Conservation (phyloP, 2,329 filamentous ascomycete genomes). For the Gremmenia infestans region DNA sequence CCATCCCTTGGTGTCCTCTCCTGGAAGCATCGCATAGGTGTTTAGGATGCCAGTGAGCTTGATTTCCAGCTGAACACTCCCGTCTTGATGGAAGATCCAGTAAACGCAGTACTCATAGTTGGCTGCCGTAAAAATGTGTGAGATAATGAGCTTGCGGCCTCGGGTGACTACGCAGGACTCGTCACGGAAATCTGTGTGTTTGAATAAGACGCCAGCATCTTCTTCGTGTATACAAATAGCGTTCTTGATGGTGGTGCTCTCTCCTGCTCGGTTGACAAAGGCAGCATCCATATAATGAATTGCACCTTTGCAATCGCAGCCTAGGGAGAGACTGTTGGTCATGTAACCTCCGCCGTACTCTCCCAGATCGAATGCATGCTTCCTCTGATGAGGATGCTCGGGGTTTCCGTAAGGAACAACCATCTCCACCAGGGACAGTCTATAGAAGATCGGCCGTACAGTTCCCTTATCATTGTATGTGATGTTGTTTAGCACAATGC, state of each 20-base stretch:
- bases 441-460: slow-evolving; percentile 77
- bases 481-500: slow-evolving; percentile 85
- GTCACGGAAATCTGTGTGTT: slow-evolving; percentile 90
- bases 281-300: slow-evolving; percentile 86
- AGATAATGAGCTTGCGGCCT: slow-evolving; percentile 78
- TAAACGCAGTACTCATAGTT: slow-evolving; percentile 91
- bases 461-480: slow-evolving; percentile 81
- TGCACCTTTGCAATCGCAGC: slow-evolving; percentile 82
- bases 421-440: slow-evolving; percentile 88
- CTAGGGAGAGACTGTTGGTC: slow-evolving; percentile 71
- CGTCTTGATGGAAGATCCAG: slow-evolving; percentile 91
- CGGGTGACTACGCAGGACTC: slow-evolving; percentile 82
- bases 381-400: slow-evolving; percentile 73
- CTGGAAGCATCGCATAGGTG: slow-evolving; percentile 76
- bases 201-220: slow-evolving; percentile 87
- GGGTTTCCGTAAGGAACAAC: slow-evolving; percentile 86
- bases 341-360: slow-evolving; percentile 81
- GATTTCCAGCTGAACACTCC: slow-evolving; percentile 86
- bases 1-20: slow-evolving; percentile 80
- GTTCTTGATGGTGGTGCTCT: slow-evolving; percentile 80
- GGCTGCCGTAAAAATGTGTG: slow-evolving; percentile 89
- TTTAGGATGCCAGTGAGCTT: slow-evolving; percentile 90
- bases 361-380: slow-evolving; percentile 76
- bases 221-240: slow-evolving; percentile 95
- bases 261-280: slow-evolving; percentile 73